phyloP scores from a whole-genome alignment of 2,329 filamentous ascomycete species.

The Botrytis galanthina region DNA sequence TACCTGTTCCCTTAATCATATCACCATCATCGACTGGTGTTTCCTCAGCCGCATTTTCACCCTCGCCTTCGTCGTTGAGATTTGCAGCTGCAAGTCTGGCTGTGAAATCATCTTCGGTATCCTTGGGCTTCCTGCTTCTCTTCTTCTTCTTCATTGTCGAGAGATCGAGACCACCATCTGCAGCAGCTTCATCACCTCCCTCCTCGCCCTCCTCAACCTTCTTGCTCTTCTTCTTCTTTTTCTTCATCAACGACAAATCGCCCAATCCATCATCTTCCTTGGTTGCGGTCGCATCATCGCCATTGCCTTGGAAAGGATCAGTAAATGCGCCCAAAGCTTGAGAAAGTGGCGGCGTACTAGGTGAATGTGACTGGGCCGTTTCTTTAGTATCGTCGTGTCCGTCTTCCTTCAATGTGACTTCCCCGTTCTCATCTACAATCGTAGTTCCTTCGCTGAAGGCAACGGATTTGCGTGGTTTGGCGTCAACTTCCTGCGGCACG shows the following conservation, averaged over 20 bases:
- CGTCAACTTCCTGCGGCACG: conserved; percentile 31
- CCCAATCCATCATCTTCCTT: conserved; percentile 31
- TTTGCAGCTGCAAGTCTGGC: conserved; percentile 38
- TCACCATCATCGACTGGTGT: conserved; percentile 36
- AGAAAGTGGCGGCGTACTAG: conserved; percentile 60
- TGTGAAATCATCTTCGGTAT: conserved; percentile 39
- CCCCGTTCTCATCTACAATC: conserved; percentile 86
- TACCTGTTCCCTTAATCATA: conserved; percentile 41
- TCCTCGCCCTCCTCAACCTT: conserved; percentile 64
- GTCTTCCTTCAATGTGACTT: conserved; percentile 73
- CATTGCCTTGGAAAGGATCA: conserved; percentile 45
- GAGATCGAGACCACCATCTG: conserved; percentile 49
- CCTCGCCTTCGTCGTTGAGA: conserved; percentile 35
- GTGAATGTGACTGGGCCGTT: conserved; percentile 76
- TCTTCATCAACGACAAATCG: conserved; percentile 67
- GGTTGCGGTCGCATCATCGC: conserved; percentile 32
- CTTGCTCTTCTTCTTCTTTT: conserved; percentile 95
- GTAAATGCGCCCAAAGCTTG: conserved; percentile 55
- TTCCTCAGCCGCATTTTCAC: conserved; percentile 27
- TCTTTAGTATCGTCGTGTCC: conserved; percentile 71
- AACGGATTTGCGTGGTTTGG: conserved; percentile 85
- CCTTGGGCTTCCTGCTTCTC: conserved; percentile 39
- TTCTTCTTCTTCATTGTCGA: conserved; percentile 41
- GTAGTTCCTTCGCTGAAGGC: conserved; percentile 86
- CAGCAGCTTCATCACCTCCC: conserved; percentile 52